These are phyloP conservation scores for Naganishia liquefaciens DNA, from an alignment of 1,284 basidiomycete species.

Conservation along the genomic window DNA sequence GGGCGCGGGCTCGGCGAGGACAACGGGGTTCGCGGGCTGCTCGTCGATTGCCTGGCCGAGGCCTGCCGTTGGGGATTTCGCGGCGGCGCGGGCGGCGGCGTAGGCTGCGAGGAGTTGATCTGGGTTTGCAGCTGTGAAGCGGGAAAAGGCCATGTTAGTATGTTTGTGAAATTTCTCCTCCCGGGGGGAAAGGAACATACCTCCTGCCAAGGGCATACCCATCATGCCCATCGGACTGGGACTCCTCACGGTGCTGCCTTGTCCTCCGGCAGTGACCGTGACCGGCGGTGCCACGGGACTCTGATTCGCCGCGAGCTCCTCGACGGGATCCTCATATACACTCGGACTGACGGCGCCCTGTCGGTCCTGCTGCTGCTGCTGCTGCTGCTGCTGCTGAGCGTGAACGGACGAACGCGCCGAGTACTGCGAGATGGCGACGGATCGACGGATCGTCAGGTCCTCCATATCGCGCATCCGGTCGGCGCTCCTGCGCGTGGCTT, in stretches of 20 bases:
- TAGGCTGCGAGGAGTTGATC: constrained; percentile 55
- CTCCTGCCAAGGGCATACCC: constrained; percentile 31
- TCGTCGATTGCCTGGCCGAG: too few relatives aligned
- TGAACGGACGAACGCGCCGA: constrained; percentile 13
- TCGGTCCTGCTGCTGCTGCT: too few relatives aligned
- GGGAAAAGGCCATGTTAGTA: background rate
- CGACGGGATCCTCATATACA: constrained; percentile 18
- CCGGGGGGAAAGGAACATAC: constrained; percentile 5
- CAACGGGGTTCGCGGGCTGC: too few relatives aligned
- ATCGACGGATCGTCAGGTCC: constrained; percentile 40
- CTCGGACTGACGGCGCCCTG: background rate
- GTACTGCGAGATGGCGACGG: constrained; percentile 32
- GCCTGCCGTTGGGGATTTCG: constrained; percentile 17
- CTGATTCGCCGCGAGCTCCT: constrained; percentile 1
- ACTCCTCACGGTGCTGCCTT: constrained; percentile 14
- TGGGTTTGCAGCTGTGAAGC: constrained; percentile 46
- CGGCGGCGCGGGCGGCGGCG: constrained; percentile 36
- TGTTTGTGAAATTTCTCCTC: background rate
- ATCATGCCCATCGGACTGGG: constrained; percentile 35
- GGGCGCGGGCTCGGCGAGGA: too few relatives aligned
- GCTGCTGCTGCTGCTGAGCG: too few relatives aligned
- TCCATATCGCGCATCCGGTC: constrained; percentile 51
- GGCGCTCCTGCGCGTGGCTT: constrained; percentile 44
- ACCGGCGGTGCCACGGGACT: background rate
- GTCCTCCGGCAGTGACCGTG: background rate